Base-by-base conservation (phyloP, 1,284 basidiomycete species). In the Gomphus sp. region DNA sequence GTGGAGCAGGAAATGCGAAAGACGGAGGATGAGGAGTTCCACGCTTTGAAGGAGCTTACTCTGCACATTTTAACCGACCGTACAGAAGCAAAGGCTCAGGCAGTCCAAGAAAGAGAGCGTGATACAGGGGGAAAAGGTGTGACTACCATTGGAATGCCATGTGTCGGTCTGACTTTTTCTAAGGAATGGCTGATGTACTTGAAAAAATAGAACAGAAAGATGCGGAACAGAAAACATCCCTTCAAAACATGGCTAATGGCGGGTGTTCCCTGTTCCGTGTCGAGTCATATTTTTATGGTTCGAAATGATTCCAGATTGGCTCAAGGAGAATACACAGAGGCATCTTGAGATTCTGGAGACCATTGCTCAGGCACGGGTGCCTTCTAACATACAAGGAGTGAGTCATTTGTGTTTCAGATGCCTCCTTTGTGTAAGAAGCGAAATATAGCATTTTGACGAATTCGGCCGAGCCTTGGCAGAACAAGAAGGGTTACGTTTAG, bases 371-470 rank as follows among this genome's bases (percentile, higher is more conserved):
- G 81, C 86, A 64, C 85, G 85, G 69, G 80, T 90, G 16, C 82
- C 81, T 9, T 90, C 84, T 75, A 89, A 90, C 62, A 81, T 90
- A 5, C 84, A 87, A 75, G 80, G 80, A 34, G 86, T 89, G 61
- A 81, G 70, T 4, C 28, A 39, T n/a, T 33, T 33, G 10, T 50
- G 41, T 11, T 9, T 52, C 34, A 11, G 11, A 6, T 6, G 43
- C 2, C 11, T 18, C 22, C 25, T 22, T 22, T 22, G 22, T 22
- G 22, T 22, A 22, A 22, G 22, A 22, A 53, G 18, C 31, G n/a
- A 6, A 4, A 18, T 47, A 22, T 33, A 57, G 62, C 89, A 89
- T 66, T 60, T 64, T 34, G 59, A 64, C 34, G 43, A 62, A n/a
- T 64, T 62, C 58, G 62, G 63, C 51, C 56, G 58, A 31, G 43